phyloP scores from a whole-genome alignment of 495 filamentous ascomycete genomes.

The Penicillium paxilli region DNA sequence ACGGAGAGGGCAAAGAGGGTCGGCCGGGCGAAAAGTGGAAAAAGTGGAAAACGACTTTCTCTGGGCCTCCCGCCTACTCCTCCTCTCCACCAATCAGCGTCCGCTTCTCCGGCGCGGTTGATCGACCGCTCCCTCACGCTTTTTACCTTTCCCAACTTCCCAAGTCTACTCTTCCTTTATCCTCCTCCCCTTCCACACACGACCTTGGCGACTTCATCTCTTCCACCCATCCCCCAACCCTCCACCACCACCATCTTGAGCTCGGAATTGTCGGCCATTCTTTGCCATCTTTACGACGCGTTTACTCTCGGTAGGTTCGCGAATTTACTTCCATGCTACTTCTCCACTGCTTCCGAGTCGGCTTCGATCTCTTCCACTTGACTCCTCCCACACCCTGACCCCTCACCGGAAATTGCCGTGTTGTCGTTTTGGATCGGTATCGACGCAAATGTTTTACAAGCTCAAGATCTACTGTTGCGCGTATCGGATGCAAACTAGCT shows the following conservation, averaged over 20 bases:
- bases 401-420: background rate
- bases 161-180: conserved; percentile 13
- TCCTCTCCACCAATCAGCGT: conserved; percentile 46
- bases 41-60: conserved; percentile 8
- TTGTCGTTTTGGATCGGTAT: background rate
- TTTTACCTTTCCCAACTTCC: conserved; percentile 30
- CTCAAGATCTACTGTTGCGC: background rate
- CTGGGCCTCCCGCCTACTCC: conserved; percentile 39
- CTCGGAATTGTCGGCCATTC: conserved; percentile 1
- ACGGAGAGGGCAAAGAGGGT: conserved; percentile 9
- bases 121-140: conserved; percentile 43
- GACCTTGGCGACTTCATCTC: conserved; percentile 26
- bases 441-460: background rate
- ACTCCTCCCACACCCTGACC: too few species aligned
- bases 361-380: conserved; percentile 5
- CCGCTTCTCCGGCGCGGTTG: conserved; percentile 31
- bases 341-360: conserved; percentile 5
- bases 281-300: conserved; percentile 17
- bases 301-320: conserved; percentile 22
- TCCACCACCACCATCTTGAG: conserved; percentile 2
- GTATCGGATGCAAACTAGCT: background rate
- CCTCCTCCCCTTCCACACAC: conserved; percentile 24
- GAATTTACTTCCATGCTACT: conserved; percentile 1
- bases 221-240: conserved; percentile 5
- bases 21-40: conserved; percentile 9